Evolutionary conservation across 805 yeast genomes (phyloP).

Genomic region (Sugiyamaella lignohabitans): DNA sequence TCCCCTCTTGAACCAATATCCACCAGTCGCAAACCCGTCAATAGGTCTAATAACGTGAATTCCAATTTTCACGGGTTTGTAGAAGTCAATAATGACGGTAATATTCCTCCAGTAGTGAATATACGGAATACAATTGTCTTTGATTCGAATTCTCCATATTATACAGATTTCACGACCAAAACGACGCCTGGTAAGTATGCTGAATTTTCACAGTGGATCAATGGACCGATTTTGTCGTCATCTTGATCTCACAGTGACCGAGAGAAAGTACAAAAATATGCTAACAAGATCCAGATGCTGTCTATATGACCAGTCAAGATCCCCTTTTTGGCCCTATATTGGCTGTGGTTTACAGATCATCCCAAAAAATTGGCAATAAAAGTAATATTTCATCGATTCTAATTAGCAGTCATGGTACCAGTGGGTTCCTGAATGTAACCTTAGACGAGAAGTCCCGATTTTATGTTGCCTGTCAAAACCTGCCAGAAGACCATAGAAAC

Average conservation of each 20-base stretch:
- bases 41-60: too few species aligned
- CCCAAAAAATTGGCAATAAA: background rate
- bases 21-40: too few species aligned
- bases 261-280: too few species aligned
- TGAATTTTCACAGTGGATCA: background rate
- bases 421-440: slow-evolving; percentile 52
- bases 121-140: slow-evolving; percentile 8
- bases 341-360: slow-evolving; percentile 30
- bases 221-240: too few species aligned
- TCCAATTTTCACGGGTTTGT: too few species aligned
- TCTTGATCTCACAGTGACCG: too few species aligned
- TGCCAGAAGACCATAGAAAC: slow-evolving; percentile 41
- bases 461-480: slow-evolving; percentile 71
- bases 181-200: slow-evolving; percentile 19
- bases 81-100: background rate
- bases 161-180: slow-evolving; percentile 23
- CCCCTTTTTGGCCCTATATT: slow-evolving; percentile 30
- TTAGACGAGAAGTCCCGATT: slow-evolving; percentile 56
- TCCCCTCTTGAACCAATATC: background rate
- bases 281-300: slow-evolving; percentile 32
- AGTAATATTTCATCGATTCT: slow-evolving; percentile 28
- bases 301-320: slow-evolving; percentile 33
- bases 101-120: background rate
- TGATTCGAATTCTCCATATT: slow-evolving; percentile 33
- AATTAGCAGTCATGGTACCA: slow-evolving; percentile 50